phyloP scores from a whole-genome alignment of 1,284 basidiomycete species.

The Austroboletus niveus region DNA sequence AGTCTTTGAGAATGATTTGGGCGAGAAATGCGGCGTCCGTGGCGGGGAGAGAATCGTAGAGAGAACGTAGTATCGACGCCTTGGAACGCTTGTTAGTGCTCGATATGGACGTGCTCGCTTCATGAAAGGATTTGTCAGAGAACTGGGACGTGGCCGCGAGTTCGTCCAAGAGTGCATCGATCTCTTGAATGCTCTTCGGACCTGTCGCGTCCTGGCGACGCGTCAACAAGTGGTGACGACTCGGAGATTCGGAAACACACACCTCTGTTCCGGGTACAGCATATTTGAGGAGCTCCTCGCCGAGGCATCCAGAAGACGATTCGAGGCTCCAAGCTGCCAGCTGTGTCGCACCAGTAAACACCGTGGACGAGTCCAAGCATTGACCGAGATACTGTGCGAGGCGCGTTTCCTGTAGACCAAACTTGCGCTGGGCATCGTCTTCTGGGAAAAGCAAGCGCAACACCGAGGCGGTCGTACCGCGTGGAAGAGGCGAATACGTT shows the following conservation, averaged over 20 bases:
- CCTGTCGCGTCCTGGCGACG: slow-evolving; percentile 26
- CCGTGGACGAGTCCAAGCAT: slow-evolving; percentile 45
- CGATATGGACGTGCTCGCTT: slow-evolving; percentile 18
- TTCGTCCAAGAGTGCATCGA: slow-evolving; percentile 69
- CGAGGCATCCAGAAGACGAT: slow-evolving; percentile 63
- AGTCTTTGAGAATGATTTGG: slow-evolving; percentile 83
- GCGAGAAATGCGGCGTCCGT: slow-evolving; percentile 64
- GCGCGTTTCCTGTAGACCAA: slow-evolving; percentile 69
- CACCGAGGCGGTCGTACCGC: slow-evolving; percentile 49
- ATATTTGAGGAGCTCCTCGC: slow-evolving; percentile 55
- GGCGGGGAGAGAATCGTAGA: slow-evolving; percentile 58
- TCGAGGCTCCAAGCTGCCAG: slow-evolving; percentile 52
- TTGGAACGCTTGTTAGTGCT: slow-evolving; percentile 32
- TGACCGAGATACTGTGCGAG: slow-evolving; percentile 56
- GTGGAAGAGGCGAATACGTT: slow-evolving; percentile 46
- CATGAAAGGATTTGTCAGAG: slow-evolving; percentile 42
- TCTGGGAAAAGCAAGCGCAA: slow-evolving; percentile 83
- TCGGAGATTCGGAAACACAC: neutral
- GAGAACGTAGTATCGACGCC: slow-evolving; percentile 44
- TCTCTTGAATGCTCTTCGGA: slow-evolving; percentile 42
- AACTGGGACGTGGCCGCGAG: slow-evolving; percentile 66
- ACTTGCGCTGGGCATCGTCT: slow-evolving; percentile 67
- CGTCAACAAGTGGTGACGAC: slow-evolving; percentile 7
- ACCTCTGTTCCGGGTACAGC: slow-evolving; percentile 21
- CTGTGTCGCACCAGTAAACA: slow-evolving; percentile 24